Conservation (phyloP, 768 basidiomycete genomes). For the Chiua virens region DNA sequence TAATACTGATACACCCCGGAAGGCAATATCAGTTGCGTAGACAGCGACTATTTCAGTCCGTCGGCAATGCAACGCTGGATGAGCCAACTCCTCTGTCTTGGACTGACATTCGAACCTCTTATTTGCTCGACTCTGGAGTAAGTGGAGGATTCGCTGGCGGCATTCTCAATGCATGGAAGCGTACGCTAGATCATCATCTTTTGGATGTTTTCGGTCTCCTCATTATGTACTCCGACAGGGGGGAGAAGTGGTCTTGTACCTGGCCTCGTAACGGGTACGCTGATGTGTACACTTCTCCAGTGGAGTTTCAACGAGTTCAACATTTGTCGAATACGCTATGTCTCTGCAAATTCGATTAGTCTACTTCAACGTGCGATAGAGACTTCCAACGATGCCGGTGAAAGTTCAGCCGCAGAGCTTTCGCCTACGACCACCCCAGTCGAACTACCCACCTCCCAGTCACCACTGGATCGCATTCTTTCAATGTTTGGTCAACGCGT, state of each 20-base stretch:
- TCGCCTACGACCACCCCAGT: constrained; percentile 1
- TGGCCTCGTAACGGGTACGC: constrained; percentile 58
- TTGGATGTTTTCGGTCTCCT: neutral
- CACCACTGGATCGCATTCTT: constrained; percentile 40
- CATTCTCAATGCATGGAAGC: constrained; percentile 53
- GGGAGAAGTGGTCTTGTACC: constrained; percentile 56
- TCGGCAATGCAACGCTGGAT: constrained; percentile 15
- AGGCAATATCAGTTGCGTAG: constrained; percentile 47
- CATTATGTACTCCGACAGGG: constrained; percentile 40
- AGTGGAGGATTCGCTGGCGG: constrained; percentile 73
- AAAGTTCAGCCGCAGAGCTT: constrained; percentile 1
- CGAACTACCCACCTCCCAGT: neutral
- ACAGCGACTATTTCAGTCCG: constrained; percentile 28
- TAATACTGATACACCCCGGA: constrained; percentile 46
- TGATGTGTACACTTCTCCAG: constrained; percentile 64
- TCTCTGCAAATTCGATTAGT: constrained; percentile 35
- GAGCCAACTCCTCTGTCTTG: constrained; percentile 34
- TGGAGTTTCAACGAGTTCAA: constrained; percentile 67
- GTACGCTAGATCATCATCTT: constrained; percentile 40
- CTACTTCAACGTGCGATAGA: neutral
- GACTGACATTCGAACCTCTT: constrained; percentile 55
- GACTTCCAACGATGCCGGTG: neutral
- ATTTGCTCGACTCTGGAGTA: constrained; percentile 67
- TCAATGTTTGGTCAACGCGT: constrained; percentile 40
- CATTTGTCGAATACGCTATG: constrained; percentile 57